phyloP scores from a whole-genome alignment of 352 stramenopile species.

The Globisporangium nagaii region DNA sequence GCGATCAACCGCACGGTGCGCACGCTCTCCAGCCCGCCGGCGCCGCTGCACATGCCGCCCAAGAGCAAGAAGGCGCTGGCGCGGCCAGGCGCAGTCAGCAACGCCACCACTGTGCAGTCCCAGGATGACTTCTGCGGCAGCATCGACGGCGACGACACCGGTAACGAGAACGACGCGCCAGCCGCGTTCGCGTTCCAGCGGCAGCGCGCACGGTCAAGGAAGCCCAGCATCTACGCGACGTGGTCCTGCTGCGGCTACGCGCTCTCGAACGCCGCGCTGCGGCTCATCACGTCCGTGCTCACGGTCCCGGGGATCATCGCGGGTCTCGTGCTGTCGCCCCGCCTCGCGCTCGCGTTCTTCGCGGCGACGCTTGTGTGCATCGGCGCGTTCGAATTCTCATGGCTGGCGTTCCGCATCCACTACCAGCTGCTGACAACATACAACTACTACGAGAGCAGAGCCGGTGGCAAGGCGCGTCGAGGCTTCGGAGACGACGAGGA shows the following conservation, averaged over 20 bases:
- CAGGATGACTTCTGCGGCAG: conserved; percentile 14
- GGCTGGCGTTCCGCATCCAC: conserved; percentile 48
- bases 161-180: conserved; percentile 4
- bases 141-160: conserved; percentile 6
- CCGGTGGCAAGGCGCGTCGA: conserved; percentile 10
- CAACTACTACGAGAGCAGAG: conserved; percentile 33
- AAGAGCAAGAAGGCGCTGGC: conserved; percentile 3
- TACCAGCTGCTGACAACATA: conserved; percentile 34
- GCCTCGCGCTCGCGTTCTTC: conserved; percentile 20
- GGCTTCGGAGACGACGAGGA: conserved; percentile 9
- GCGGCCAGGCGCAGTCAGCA: conserved; percentile 24
- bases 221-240: conserved; percentile 31
- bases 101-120: conserved; percentile 13
- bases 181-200: conserved; percentile 7
- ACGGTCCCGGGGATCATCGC: conserved; percentile 23
- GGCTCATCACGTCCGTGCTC: conserved; percentile 21
- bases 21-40: conserved; percentile 11
- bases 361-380: conserved; percentile 26
- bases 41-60: background rate
- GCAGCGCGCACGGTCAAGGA: conserved; percentile 23
- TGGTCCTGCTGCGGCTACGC: conserved; percentile 33
- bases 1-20: conserved; percentile 14
- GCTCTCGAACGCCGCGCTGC: conserved; percentile 32
- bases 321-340: conserved; percentile 30
- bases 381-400: conserved; percentile 47